phyloP scores from a whole-genome alignment of 352 stramenopile species.

The Thalassiosira delicatula region DNA sequence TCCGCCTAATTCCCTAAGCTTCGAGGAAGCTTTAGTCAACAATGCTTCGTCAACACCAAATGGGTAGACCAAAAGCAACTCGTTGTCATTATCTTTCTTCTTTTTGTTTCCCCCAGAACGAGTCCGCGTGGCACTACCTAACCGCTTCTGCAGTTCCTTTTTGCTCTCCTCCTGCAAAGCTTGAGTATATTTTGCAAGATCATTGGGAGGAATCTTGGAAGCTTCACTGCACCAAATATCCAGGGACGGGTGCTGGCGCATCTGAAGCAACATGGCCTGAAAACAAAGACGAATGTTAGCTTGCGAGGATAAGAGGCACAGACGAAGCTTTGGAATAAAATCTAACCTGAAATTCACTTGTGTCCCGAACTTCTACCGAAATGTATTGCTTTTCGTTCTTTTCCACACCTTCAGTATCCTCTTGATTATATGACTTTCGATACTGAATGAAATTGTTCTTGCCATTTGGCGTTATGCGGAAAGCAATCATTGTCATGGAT shows the following conservation, averaged over 20 bases:
- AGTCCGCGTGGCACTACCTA: constrained; percentile 24
- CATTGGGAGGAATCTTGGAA: constrained; percentile 29
- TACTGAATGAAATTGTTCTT: constrained; percentile 50
- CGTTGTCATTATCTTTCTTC: constrained; percentile 37
- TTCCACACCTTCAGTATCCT: constrained; percentile 14
- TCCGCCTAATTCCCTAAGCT: constrained; percentile 51
- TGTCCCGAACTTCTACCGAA: constrained; percentile 60
- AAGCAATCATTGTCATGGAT: constrained; percentile 56
- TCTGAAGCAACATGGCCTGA: constrained; percentile 36
- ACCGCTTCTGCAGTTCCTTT: constrained; percentile 42
- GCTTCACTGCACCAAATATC: constrained; percentile 23
- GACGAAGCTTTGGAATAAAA: too few species aligned
- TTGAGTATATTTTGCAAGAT: constrained; percentile 52
- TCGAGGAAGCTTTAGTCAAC: constrained; percentile 27
- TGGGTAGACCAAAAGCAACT: constrained; percentile 64
- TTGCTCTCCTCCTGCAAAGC: constrained; percentile 50
- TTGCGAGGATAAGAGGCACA: too few species aligned
- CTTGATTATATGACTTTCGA: constrained; percentile 42
- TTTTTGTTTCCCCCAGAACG: constrained; percentile 44
- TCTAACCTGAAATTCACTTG: constrained; percentile 58
- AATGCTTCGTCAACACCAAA: constrained; percentile 57
- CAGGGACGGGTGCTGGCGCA: constrained; percentile 22
- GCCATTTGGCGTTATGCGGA: constrained; percentile 49
- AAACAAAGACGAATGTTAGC: too few species aligned
- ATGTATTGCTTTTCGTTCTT: constrained; percentile 61